A percentile compares a stretch with the other conserved stretches of the same genome.
Evolutionary conservation across 1,139 yeast genomes (phyloP).

Genomic region (Suhomyces bolitotheri): DNA sequence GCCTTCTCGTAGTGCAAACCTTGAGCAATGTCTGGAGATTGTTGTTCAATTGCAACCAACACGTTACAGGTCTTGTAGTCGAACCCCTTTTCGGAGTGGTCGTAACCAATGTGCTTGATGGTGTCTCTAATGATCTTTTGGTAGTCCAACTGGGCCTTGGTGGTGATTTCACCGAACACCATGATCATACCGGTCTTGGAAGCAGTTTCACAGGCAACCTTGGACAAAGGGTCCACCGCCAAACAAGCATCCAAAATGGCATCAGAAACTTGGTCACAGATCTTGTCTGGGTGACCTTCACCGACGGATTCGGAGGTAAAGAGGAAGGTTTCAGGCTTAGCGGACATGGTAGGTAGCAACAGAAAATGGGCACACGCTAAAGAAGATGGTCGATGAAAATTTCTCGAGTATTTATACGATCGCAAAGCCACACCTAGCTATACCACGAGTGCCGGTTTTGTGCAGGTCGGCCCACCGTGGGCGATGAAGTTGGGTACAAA

Average conservation of each 20-base stretch:
- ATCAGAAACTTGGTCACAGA: slow-evolving; percentile 98
- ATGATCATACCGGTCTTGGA: slow-evolving; percentile 98
- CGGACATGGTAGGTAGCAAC: slow-evolving; percentile 12
- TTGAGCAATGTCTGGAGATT: slow-evolving; percentile 98
- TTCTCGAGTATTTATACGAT: slow-evolving; percentile 12
- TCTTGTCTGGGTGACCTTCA: slow-evolving; percentile 99
- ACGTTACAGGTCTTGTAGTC: slow-evolving; percentile 99
- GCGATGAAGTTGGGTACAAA: slow-evolving; percentile 1
- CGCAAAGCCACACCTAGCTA: slow-evolving; percentile 9
- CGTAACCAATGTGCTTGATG: slow-evolving; percentile 98
- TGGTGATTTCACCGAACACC: slow-evolving; percentile 99
- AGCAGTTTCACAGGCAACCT: slow-evolving; percentile 99
- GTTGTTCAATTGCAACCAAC: slow-evolving; percentile 98
- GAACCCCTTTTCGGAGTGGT: slow-evolving; percentile 92
- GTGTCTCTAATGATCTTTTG: slow-evolving; percentile 98
- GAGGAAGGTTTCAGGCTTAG: slow-evolving; percentile 51
- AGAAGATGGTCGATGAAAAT: too few species aligned
- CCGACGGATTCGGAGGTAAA: slow-evolving; percentile 97
- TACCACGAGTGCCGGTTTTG: slow-evolving; percentile 3
- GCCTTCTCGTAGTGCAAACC: slow-evolving; percentile 98
- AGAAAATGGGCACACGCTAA: background rate
- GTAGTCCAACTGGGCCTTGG: slow-evolving; percentile 92
- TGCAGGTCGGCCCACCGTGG: slow-evolving; percentile 12
- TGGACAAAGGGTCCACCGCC: slow-evolving; percentile 92
- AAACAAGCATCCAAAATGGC: slow-evolving; percentile 98